phyloP scores from a whole-genome alignment of 2,329 filamentous ascomycete species.

The Sporothrix humicola region DNA sequence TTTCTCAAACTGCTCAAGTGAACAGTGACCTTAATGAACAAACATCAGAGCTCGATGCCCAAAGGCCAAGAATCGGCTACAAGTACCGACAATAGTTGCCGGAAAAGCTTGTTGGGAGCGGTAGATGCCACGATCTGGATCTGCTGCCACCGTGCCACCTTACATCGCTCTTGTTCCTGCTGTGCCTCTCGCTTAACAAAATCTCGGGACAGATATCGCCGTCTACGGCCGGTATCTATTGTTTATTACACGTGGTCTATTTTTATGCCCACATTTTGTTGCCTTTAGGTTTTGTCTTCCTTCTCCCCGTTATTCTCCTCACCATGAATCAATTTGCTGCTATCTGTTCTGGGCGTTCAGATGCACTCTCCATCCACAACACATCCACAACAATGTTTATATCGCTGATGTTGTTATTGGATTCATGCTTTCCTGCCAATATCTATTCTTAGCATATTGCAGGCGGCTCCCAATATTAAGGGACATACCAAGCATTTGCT shows the following conservation, averaged over 20 bases:
- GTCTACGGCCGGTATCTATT: background rate
- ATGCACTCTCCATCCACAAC: too few relatives aligned
- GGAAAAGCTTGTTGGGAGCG: too few relatives aligned
- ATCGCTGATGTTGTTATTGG: background rate
- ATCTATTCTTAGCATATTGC: slow-evolving; percentile 19
- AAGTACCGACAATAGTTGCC: background rate
- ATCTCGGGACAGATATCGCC: background rate
- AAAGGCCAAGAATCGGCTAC: background rate
- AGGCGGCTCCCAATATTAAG: slow-evolving; percentile 15
- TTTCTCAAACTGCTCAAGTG: background rate
- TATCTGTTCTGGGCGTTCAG: too few relatives aligned
- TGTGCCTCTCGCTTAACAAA: slow-evolving; percentile 1
- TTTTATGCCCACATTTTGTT: background rate
- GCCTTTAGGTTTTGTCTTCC: too few relatives aligned
- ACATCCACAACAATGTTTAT: too few relatives aligned
- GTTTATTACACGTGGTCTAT: background rate
- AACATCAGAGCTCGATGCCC: background rate
- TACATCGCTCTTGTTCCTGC: background rate
- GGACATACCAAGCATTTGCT: background rate
- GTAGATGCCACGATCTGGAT: background rate
- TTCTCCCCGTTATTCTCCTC: too few relatives aligned
- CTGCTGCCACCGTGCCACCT: background rate
- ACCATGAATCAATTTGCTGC: too few relatives aligned
- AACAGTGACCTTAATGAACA: background rate
- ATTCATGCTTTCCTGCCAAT: background rate